Percentiles rank a stretch among this genome's conserved stretches.
Evolutionary conservation across 768 basidiomycete genomes (phyloP).

Genomic region (Cantharellus cinnabarinus): DNA sequence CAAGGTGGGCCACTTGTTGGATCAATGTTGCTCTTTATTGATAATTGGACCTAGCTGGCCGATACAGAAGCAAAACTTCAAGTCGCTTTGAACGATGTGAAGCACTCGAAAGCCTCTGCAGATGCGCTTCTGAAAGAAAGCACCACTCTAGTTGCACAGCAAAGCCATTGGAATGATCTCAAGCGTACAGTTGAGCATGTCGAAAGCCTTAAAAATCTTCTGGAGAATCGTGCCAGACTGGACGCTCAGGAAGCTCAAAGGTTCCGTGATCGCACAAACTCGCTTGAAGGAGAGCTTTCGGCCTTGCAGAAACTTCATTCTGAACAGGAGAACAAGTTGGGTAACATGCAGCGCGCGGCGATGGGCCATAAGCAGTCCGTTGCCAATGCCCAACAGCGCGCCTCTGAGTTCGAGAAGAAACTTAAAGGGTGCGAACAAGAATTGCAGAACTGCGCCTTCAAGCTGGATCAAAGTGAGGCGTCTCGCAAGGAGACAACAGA

Average conservation of each 20-base stretch:
- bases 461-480: slow-evolving; percentile 48
- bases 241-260: slow-evolving; percentile 53
- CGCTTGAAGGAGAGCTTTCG: slow-evolving; percentile 45
- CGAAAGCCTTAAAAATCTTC: slow-evolving; percentile 37
- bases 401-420: slow-evolving; percentile 63
- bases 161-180: slow-evolving; percentile 62
- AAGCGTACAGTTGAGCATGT: slow-evolving; percentile 53
- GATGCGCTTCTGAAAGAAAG: no score
- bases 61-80: slow-evolving; percentile 36
- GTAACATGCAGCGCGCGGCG: slow-evolving; percentile 40
- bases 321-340: slow-evolving; percentile 43
- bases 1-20: slow-evolving; percentile 26
- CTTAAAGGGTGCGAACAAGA: slow-evolving; percentile 49
- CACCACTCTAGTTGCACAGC: slow-evolving; percentile 28
- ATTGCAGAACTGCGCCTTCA: slow-evolving; percentile 36
- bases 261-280: slow-evolving; percentile 32
- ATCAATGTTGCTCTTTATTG: not conserved
- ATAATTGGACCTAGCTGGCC: slow-evolving; percentile 49
- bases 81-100: slow-evolving; percentile 19
- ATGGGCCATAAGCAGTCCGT: slow-evolving; percentile 40
- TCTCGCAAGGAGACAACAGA: slow-evolving; percentile 43
- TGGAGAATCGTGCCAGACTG: slow-evolving; percentile 44
- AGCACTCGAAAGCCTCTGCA: no score
- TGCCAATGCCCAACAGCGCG: slow-evolving; percentile 52
- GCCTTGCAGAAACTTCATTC: slow-evolving; percentile 50